Evolutionary conservation across 208 protist genomes (phyloP), one percentile per base, ranked within the genome.

Genomic region (Acanthamoeba castellanii): DNA sequence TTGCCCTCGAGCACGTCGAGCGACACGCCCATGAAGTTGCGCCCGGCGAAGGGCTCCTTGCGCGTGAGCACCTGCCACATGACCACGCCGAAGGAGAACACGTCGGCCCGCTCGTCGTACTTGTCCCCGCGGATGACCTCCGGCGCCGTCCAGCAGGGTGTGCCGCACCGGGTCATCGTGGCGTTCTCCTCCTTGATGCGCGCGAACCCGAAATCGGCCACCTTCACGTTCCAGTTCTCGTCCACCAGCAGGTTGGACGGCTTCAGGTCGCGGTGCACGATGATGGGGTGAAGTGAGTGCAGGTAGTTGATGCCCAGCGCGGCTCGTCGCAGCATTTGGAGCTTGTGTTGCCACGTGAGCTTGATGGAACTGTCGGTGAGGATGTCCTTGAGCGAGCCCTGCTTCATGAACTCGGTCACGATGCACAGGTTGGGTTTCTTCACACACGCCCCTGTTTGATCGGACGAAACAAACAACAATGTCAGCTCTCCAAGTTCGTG

Each of bases 181-280:
- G 70, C 70, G 70, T 78, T 78, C 34, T 78, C 70, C 34, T 78
- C 70, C 34, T 42, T 32, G 25, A 78, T 78, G 14, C 70, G 70
- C n/a, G 70, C 70, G 34, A 78, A 78, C 9, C 70, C 70, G 5
- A 78, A 78, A 9, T 78, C 70, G 14, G 70, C 70, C 37, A 78
- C 92, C 87, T 97, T 97, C 30, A 97, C 93, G n/a, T 87, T 57
- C 90, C 93, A 94, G 74, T 97, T 97, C 59, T 96, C 85, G 93
- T 96, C 95, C 16, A 97, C 95, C n/a, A 97, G 84, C 22, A 97
- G 70, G 52, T 96, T 96, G 18, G 89, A 92, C 74, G 95, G 82
- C 59, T 96, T 97, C 11, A 97, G 61, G 95, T 96, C 95, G 84
- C 96, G 82, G 61, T 97, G 96, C 68, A 96, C 92, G 95, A 97